Conservation (phyloP, 768 basidiomycete genomes). For the Tricholoma saponaceum region DNA sequence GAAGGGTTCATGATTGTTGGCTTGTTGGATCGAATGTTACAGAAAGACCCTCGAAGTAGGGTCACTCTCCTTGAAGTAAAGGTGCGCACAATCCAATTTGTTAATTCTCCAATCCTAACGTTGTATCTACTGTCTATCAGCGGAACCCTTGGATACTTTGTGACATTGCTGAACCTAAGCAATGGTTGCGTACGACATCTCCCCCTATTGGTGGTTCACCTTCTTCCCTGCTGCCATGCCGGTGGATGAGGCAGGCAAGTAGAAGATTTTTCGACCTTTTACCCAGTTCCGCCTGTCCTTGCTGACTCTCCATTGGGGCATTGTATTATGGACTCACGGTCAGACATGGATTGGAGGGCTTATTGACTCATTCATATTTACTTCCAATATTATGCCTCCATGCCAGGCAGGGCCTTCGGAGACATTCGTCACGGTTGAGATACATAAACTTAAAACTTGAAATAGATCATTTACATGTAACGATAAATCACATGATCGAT, state of each 20-base stretch:
- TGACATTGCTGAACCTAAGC: constrained; percentile 28
- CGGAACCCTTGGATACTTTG: constrained; percentile 34
- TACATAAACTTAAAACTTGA: too few species aligned
- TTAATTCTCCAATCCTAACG: background rate
- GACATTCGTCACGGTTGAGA: too few species aligned
- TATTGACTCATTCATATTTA: too few species aligned
- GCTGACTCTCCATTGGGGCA: background rate
- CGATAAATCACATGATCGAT: constrained; percentile 1
- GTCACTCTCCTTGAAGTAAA: constrained; percentile 31
- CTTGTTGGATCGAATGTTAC: constrained; percentile 35
- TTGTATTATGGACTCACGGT: background rate
- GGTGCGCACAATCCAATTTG: constrained; percentile 14
- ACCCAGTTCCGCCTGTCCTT: background rate
- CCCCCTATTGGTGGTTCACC: constrained; percentile 7
- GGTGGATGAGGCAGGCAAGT: constrained; percentile 25
- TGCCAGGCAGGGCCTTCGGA: too few species aligned
- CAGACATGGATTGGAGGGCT: background rate
- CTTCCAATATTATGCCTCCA: too few species aligned
- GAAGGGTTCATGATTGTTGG: constrained; percentile 29
- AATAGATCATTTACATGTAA: background rate
- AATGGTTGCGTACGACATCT: constrained; percentile 34
- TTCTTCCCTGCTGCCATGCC: constrained; percentile 11
- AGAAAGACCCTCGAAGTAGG: constrained; percentile 34
- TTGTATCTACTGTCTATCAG: constrained; percentile 16
- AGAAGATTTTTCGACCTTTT: constrained; percentile 23